phyloP scores from a whole-genome alignment of 208 protist species.

The Wallacemonas sp. region DNA sequence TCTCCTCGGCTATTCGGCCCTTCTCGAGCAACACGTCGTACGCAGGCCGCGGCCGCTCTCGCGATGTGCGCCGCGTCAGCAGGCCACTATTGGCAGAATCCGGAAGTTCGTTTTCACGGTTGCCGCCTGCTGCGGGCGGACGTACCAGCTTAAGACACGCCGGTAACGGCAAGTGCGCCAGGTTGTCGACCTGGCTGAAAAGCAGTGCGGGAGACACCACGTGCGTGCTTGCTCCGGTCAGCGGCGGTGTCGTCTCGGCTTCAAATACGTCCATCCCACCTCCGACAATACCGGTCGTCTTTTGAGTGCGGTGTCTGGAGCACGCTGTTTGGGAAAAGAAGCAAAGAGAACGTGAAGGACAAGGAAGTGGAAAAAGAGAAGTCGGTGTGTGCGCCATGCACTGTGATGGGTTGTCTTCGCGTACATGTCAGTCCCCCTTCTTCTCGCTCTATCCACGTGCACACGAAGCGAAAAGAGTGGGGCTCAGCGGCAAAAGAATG shows the following conservation, averaged over 20 bases:
- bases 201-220: background rate
- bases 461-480: no score
- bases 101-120: background rate
- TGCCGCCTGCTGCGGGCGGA: background rate
- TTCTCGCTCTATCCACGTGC: no score
- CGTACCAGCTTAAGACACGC: slow-evolving; percentile 27
- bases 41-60: slow-evolving; percentile 27
- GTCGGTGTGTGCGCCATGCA: background rate
- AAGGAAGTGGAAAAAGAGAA: background rate
- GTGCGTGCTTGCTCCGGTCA: no score
- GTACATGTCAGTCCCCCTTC: no score
- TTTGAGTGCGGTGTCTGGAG: no score
- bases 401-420: no score
- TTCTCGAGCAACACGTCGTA: slow-evolving; percentile 76
- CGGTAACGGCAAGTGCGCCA: slow-evolving; percentile 48
- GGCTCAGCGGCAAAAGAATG: background rate
- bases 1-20: slow-evolving; percentile 47
- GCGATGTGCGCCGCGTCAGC: background rate
- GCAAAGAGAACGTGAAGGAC: background rate
- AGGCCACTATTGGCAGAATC: background rate
- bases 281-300: no score
- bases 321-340: no score
- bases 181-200: slow-evolving; percentile 18
- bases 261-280: no score
- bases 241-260: no score